Base-by-base conservation (phyloP, 2,329 filamentous ascomycete species). In the Aspergillus clavatus region DNA sequence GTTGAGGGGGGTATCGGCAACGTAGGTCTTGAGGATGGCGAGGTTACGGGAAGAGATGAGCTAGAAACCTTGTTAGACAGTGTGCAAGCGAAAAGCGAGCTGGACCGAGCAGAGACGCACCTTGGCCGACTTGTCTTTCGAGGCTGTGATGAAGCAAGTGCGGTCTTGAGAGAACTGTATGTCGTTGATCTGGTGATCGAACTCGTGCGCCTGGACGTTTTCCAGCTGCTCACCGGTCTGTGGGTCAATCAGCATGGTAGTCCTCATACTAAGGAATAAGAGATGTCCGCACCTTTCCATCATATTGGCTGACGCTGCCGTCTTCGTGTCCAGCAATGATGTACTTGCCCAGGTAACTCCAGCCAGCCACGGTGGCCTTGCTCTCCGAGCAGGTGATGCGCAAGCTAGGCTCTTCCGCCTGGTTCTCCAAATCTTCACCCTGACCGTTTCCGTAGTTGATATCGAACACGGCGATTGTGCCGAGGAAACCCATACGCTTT, bases 251-350 rank as follows among this genome's bases (percentile, higher is more conserved):
- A 61, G 58, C 31, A 24, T 46, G 12, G 3, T 11, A n/a, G 23
- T 24, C 10, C 12, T 21, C 16, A 10, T 18, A 29, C 21, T 33
- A 19, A 40, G 10, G 5, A 36, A 12, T 31, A 35, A 21, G n/a
- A n/a, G n/a, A 45, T 29, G 19, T 38, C 4, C 70, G 46, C 72
- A 83, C 83, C 84, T 97, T 96, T 58, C 81, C 86, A 72, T 98
- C 91, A 70, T 89, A 98, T 63, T 84, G 81, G 54, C 88, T 91
- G 52, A 98, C 80, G 54, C 85, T 90, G 62, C 93, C 93, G 70
- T 98, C 91, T 72, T 97, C 93, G 74, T 98, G 93, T 56, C 90
- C 90, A 47, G 91, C 87, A 67, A 98, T 94, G 72, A 98, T 98
- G 77, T 90, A 97, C 74, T 91, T 90, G 70, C 80, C 84, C 61